Evolutionary conservation across 345 rosid species (phyloP).

Genomic region (Lepidium aucheri): DNA sequence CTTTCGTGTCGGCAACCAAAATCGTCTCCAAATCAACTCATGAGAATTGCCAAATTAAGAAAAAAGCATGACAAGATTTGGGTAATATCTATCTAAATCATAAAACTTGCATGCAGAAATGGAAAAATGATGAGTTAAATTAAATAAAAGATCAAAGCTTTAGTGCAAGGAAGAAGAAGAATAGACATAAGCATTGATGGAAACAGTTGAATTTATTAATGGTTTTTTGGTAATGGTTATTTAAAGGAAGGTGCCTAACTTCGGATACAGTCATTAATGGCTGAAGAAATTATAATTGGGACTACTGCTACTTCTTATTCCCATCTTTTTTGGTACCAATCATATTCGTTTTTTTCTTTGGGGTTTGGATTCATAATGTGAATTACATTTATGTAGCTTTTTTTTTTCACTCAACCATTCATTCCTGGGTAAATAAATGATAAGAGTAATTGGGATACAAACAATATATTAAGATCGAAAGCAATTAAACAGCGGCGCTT

Average conservation of each 20-base stretch:
- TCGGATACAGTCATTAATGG: slow-evolving; percentile 22
- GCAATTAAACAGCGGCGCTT: no score
- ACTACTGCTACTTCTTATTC: not conserved
- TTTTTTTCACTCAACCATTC: no score
- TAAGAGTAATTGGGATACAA: no score
- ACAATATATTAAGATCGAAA: no score
- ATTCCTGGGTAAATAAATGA: no score
- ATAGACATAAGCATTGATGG: slow-evolving; percentile 25
- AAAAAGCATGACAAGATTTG: not conserved
- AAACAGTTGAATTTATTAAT: slow-evolving; percentile 15
- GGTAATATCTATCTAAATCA: not conserved
- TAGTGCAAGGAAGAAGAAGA: slow-evolving; percentile 11
- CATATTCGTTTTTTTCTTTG: not conserved
- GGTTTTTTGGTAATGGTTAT: not conserved
- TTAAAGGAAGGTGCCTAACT: slow-evolving; percentile 25
- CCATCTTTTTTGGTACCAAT: not conserved
- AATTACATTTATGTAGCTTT: not conserved
- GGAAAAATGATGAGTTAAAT: not conserved
- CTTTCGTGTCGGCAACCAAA: slow-evolving; percentile 27
- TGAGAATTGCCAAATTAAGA: slow-evolving; percentile 18
- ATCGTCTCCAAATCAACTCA: not conserved
- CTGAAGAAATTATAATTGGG: not conserved
- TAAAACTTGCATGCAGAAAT: slow-evolving; percentile 25
- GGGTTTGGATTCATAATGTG: not conserved
- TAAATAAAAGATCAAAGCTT: slow-evolving; percentile 4